Evolutionary conservation across 129 eudicot species (phyloP).

Genomic region (Oenanthe sinensis): DNA sequence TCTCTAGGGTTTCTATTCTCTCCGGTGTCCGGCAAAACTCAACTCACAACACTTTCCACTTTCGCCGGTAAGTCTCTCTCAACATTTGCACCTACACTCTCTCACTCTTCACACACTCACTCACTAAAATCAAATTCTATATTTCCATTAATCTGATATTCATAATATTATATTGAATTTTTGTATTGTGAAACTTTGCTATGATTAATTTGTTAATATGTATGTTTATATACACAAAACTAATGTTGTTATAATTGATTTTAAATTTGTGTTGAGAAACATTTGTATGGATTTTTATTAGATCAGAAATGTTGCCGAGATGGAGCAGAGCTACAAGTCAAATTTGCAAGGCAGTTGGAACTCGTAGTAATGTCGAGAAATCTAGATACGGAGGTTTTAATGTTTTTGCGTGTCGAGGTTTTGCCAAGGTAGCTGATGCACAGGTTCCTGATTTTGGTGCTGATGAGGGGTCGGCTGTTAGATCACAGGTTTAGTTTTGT

Average conservation of each 20-base stretch:
- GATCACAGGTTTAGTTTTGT: slow-evolving; percentile 14
- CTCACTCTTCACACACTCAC: too few species aligned
- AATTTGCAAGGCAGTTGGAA: slow-evolving; percentile 8
- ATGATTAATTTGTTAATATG: too few species aligned
- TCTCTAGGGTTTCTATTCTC: background rate
- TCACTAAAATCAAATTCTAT: too few species aligned
- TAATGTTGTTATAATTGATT: background rate
- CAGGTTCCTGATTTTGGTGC: slow-evolving; percentile 5
- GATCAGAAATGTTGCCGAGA: slow-evolving; percentile 22
- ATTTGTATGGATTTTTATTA: background rate
- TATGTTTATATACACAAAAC: too few species aligned
- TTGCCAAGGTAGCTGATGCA: slow-evolving; percentile 31
- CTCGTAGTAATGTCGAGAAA: background rate
- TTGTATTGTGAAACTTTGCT: background rate
- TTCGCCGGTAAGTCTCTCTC: background rate
- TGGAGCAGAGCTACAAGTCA: slow-evolving; percentile 24
- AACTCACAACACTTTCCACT: background rate
- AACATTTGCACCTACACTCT: too few species aligned
- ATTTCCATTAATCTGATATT: too few species aligned
- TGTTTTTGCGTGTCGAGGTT: slow-evolving; percentile 16
- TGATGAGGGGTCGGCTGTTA: slow-evolving; percentile 1
- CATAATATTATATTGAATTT: too few species aligned
- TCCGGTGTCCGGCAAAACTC: background rate
- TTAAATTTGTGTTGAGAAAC: background rate
- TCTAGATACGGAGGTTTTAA: background rate